Evolutionary conservation across 257 asterid species (phyloP).

Genomic region (Sherardia arvensis): DNA sequence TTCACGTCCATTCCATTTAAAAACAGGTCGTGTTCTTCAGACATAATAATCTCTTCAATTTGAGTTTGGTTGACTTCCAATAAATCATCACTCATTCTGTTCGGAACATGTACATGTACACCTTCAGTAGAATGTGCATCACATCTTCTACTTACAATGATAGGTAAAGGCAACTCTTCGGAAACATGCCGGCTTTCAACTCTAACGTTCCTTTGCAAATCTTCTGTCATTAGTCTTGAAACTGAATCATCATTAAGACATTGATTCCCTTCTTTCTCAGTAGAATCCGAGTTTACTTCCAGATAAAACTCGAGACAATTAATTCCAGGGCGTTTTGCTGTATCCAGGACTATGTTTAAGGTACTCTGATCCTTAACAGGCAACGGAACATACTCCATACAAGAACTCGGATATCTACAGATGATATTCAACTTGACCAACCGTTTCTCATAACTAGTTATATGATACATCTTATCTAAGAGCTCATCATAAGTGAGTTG

Average conservation of each 20-base stretch:
- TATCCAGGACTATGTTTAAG: not conserved
- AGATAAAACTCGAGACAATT: conserved; percentile 6
- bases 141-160: too few relatives aligned
- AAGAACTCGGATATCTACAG: not conserved
- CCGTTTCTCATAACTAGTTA: not conserved
- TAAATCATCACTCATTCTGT: not conserved
- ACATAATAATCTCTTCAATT: not conserved
- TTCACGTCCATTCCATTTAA: not conserved
- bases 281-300: not conserved
- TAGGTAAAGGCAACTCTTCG: not conserved
- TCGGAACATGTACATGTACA: not conserved
- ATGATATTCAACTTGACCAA: not conserved
- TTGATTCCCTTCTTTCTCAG: not conserved
- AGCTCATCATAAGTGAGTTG: not conserved
- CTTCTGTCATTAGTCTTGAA: not conserved
- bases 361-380: not conserved
- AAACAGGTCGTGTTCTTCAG: not conserved
- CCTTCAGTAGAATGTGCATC: not conserved
- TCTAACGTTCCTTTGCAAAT: too few relatives aligned
- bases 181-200: not conserved
- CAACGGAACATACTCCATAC: not conserved
- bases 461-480: not conserved
- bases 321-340: not conserved
- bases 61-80: not conserved
- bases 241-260: not conserved